Base-by-base conservation (phyloP, 1,139 yeast genomes). In the Geotrichum citri-aurantii region DNA sequence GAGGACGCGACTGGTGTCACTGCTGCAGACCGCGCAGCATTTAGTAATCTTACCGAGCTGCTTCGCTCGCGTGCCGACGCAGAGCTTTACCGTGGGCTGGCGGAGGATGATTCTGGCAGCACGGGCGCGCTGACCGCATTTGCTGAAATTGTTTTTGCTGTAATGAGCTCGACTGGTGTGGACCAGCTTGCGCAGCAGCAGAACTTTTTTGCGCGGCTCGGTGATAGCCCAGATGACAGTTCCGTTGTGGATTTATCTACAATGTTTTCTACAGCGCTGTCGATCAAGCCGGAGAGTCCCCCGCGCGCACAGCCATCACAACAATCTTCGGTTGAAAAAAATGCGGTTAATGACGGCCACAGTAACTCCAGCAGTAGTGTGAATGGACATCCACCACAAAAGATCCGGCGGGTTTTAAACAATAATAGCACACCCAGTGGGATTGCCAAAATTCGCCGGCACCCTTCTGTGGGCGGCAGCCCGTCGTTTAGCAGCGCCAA, bases 1-100 rank as follows among this genome's bases (percentile, higher is more conserved):
- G 58, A 59, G 27, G 65, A 62, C 44, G 64, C 65, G 31, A 53
- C 64, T 17, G 71, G 71, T n/a, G 66, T 70, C 67, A 61, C 68
- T 5, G 59, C 52, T 11, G 57, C 57, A 6, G 65, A 66, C 53
- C 52, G 61, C 23, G 55, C 56, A 14, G 44, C 57, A 19, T 68
- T 68, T 54, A 54, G 61, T 2, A 56, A 59, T 4, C 63, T 61
- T 33, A 64, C 65, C 3, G 63, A 65, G 8, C 50, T 60, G 52
- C 59, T 65, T 33, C 55, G 59, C 47, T 48, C 59, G 10, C 51
- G 59, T 37, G 48, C 61, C 17, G 67, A 66, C 17, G 59, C 54
- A 19, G 60, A 50, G 21, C 52, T 59, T 24, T 52, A 52, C 31
- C 17, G 29, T 21, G 54, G 29, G 40, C 50, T 50, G n/a, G 50